Evolutionary conservation across 345 rosid species (phyloP).

Genomic region (Corchorus olitorius): DNA sequence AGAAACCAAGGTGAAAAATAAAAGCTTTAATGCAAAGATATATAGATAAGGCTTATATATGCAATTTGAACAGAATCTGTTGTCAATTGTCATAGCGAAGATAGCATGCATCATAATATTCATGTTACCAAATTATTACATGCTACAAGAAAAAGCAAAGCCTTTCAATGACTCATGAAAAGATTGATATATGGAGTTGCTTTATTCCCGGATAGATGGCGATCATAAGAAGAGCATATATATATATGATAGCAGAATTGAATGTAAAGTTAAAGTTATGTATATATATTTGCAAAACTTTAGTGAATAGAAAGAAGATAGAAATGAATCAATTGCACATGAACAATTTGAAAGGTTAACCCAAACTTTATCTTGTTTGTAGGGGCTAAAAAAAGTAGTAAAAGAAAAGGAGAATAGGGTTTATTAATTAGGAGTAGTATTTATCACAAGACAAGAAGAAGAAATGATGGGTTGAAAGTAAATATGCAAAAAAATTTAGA

Average conservation of each 20-base stretch:
- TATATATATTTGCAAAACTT: neutral
- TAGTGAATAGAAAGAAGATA: neutral
- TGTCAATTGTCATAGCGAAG: neutral
- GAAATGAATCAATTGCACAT: neutral
- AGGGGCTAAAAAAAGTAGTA: neutral
- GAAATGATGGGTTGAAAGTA: neutral
- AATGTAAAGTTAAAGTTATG: neutral
- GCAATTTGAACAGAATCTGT: neutral
- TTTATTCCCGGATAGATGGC: neutral
- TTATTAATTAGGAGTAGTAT: no score
- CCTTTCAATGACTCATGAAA: neutral
- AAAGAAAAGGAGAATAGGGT: neutral
- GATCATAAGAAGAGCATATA: neutral
- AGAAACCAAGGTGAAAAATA: neutral
- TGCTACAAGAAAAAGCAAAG: neutral
- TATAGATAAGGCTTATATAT: neutral
- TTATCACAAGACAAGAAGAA: neutral
- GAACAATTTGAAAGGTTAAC: neutral
- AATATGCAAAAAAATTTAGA: neutral
- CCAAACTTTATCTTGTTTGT: no score
- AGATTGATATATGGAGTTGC: neutral
- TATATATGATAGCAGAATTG: neutral
- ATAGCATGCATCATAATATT: neutral
- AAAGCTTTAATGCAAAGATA: neutral
- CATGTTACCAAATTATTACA: neutral